Base-by-base conservation (phyloP, 2,329 filamentous ascomycete genomes). In the Arthrocladium fulminans region DNA sequence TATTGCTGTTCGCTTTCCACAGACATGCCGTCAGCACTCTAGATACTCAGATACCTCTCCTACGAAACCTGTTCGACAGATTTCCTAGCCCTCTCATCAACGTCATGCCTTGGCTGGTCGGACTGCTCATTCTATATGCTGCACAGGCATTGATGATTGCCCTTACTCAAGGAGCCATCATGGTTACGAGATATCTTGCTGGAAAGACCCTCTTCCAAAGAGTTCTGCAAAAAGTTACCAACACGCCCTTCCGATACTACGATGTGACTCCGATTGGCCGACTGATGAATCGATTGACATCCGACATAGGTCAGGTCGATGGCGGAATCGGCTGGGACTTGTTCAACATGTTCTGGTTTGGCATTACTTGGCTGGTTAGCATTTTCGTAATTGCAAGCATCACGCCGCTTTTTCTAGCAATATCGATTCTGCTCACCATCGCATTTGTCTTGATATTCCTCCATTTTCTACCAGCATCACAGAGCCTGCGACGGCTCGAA, bases 261-360 rank as follows among this genome's bases (percentile, higher is more conserved):
- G 89, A 96, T 61, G 80, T 87, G 3, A 95, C 89, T 0, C 89
- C 89, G 0, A 82, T 94, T 0, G 89, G 89, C 0, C 80, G 89
- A 40, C 71, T 96, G 52, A 95, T 95, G 86, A 96, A 96, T 63
- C 79, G 89, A 6, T 74, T 96, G 51, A 94, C 88, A 0, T 87
- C 86, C 1, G 88, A 96, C 59, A 92, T 95, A 67, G 86, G 85
- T 23, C 89, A 87, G 43, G 77, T 95, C 0, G 89, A 96, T 60
- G 88, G 88, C 1, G 83, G 85, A n/a, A 85, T 95, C 58, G 84
- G 86, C 41, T 68, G 73, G 8, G 81, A 87, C 10, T 79, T 95
- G 42, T 81, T 86, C 52, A 66, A 74, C 0, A 84, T 89, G 9
- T 80, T 81, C 1, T 87, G 81, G 65, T 76, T 81, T 50, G 66